Evolutionary conservation across 2,329 filamentous ascomycete species (phyloP), one percentile per base, ranked within the genome.

Genomic region (Colletotrichum sp.): DNA sequence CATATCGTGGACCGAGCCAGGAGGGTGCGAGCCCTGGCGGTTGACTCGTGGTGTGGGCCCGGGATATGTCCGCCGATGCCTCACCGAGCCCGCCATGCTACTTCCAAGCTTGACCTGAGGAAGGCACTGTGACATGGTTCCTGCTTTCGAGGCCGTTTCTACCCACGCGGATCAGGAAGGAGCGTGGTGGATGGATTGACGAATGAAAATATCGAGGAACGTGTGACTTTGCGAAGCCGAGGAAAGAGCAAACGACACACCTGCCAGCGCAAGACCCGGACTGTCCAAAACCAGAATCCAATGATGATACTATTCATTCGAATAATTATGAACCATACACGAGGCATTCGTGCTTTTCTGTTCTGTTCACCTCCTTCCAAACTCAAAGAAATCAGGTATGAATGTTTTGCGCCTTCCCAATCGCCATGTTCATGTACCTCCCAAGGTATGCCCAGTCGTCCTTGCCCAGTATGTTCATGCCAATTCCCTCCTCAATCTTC

Each of bases 281-380:
- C 32, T 71, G 44, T 24, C 18, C 21, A 55, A 12, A 49, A 64
- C 15, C 39, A 16, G 55, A n/a, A 10, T 44, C 2, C 39, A 30
- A 26, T 44, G 55, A 68, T 75, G 72, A 63, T 32, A 75, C 72
- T 72, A 68, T 72, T 39, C 64, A 21, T 57, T 67, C 21, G 16
- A 72, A 59, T 64, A n/a, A 21, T 26, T 72, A 68, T 39, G 24
- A 57, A 44, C 55, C 72, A 21, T 60, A 68, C 39, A 68, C 69
- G 69, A 63, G 59, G n/a, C 16, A 28, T 5, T 28, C 16, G 24
- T 62, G 21, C 18, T 28, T 30, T 24, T 15, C 12, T 26, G 39
- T 32, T 39, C 55, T 63, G 60, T 44, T 57, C 32, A 18, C 44
- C 15, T 62, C 26, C 34, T 30, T 21, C 21, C 16, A 36, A 49